Base-by-base conservation (phyloP, 306 rosid species). In the Sicyos edulis region DNA sequence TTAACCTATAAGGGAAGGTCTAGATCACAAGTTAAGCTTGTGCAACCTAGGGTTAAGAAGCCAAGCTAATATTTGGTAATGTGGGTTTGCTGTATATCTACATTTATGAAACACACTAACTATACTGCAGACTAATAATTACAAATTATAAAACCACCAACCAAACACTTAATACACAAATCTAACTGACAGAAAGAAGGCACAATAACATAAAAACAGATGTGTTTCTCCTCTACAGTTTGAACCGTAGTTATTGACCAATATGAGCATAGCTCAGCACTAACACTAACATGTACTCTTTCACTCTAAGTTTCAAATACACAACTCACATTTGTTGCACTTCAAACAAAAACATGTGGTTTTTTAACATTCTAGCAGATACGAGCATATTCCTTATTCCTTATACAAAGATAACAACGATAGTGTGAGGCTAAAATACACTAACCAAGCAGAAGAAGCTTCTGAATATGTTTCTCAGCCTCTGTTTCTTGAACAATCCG, bases 381-480 rank as follows among this genome's bases (percentile, higher is more conserved):
- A 42, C 11, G 0, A 42, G 2, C 8, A 0, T 2, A 42, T 42
- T 42, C 8, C 7, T 32, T 32, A 37, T 42, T 12, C 47, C 47
- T 42, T 42, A 42, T 7, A 42, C 9, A 9, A 0, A 7, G 6
- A 65, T 0, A 19, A 45, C 10, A 45, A 66, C 45, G 12, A 72
- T 57, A 71, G 5, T 19, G 0, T 19, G 10, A 21, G 75, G 32
- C 24, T 3, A 54, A 45, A 78, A 21, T 54, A 14, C 61, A 58
- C 42, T 14, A 86, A 95, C 99, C 99, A 50, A 95, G 97, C 54
- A 95, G 77, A 34, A 95, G 88, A 82, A 95, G 99, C 79, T 91
- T 95, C 84, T 91, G 75, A n/a, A 92, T 85, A 72, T 92, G 96
- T 82, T 84, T 93, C 80, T 93, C 97, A 37, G 97, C 97, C 83